Evolutionary conservation across 768 basidiomycete species (phyloP).

Genomic region (Termitomyces sp.): DNA sequence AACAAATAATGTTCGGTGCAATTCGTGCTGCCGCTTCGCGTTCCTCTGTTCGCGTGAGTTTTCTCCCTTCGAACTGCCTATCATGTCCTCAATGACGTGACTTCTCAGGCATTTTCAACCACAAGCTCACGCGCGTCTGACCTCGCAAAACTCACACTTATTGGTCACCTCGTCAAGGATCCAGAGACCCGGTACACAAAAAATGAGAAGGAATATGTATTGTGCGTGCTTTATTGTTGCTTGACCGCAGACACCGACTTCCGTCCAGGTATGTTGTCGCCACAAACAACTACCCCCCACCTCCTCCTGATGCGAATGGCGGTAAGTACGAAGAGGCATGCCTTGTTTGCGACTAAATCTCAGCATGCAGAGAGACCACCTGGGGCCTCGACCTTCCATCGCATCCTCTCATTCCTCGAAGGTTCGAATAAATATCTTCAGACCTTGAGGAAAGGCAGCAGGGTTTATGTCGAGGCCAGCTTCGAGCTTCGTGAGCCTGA

Average conservation of each 20-base stretch:
- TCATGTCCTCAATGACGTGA: neutral
- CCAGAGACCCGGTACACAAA: conserved; percentile 68
- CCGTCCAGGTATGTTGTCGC: conserved; percentile 66
- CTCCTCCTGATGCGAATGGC: conserved; percentile 55
- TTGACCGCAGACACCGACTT: neutral
- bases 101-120: conserved; percentile 58
- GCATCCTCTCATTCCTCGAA: conserved; percentile 68
- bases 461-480: conserved; percentile 76
- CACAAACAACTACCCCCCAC: conserved; percentile 57
- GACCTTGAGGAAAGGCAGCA: conserved; percentile 62
- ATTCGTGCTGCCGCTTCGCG: conserved; percentile 40
- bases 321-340: conserved; percentile 32
- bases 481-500: conserved; percentile 76
- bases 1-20: conserved; percentile 42
- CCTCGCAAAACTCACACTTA: conserved; percentile 69
- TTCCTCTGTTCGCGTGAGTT: conserved; percentile 43
- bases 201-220: conserved; percentile 72
- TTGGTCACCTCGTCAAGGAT: conserved; percentile 68
- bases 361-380: conserved; percentile 41
- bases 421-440: conserved; percentile 56
- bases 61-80: neutral
- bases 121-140: conserved; percentile 49
- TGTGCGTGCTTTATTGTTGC: conserved; percentile 37
- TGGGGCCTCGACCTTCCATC: conserved; percentile 66
- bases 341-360: neutral